Evolutionary conservation across 208 protist species (phyloP).

Genomic region (Leishmania aethiopica): DNA sequence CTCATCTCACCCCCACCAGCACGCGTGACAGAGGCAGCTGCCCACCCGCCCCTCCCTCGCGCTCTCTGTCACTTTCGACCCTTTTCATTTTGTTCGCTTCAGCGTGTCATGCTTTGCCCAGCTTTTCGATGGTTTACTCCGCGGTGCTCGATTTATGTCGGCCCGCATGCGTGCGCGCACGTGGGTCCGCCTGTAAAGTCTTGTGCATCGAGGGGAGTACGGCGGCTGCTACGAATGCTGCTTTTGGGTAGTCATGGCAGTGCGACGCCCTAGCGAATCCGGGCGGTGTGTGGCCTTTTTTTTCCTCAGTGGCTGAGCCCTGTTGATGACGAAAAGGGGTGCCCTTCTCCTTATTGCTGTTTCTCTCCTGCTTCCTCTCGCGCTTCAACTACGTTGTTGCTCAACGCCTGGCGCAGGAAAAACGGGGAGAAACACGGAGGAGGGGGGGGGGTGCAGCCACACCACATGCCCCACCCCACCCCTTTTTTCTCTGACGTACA

Average conservation of each 20-base stretch:
- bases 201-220: background rate
- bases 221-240: background rate
- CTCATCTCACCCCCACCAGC: background rate
- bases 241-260: background rate
- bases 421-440: background rate
- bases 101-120: background rate
- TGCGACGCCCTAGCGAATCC: background rate
- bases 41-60: background rate
- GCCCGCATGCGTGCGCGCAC: background rate
- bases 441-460: background rate
- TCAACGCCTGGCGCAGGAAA: background rate
- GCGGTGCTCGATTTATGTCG: background rate
- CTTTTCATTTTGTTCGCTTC: background rate
- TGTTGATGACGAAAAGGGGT: background rate
- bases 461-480: too few species aligned
- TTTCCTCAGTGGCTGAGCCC: background rate
- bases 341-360: background rate
- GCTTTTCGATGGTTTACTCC: background rate
- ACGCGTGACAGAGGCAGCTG: background rate
- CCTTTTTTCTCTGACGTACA: background rate
- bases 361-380: background rate
- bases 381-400: background rate
- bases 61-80: background rate
- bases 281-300: background rate
- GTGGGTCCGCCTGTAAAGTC: constrained; percentile 18